These are phyloP conservation scores for Xylaria curta DNA, from an alignment of 495 filamentous ascomycete species.

Conservation along the genomic window DNA sequence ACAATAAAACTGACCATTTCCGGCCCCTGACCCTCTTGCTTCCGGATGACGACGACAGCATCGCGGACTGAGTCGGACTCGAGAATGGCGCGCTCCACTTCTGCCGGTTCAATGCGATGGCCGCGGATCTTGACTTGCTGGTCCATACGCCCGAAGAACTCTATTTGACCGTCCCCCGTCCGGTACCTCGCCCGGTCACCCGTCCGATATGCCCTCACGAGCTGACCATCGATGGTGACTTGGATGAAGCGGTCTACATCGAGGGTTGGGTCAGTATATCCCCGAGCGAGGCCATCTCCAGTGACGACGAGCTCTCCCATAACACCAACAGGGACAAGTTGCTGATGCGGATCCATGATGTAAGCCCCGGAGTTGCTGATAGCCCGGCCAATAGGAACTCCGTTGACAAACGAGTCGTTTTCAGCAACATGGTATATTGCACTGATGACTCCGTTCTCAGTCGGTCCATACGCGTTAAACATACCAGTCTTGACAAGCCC, in stretches of 20 bases:
- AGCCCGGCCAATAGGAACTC: slow-evolving; percentile 24
- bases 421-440: slow-evolving; percentile 37
- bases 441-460: slow-evolving; percentile 53
- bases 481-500: slow-evolving; percentile 38
- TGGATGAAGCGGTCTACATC: neutral
- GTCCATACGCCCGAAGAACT: slow-evolving; percentile 33
- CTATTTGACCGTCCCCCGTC: neutral
- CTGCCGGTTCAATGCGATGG: slow-evolving; percentile 35
- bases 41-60: slow-evolving; percentile 25
- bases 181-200: slow-evolving; percentile 16
- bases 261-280: neutral
- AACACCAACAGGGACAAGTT: slow-evolving; percentile 25
- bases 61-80: slow-evolving; percentile 12
- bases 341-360: slow-evolving; percentile 22
- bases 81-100: slow-evolving; percentile 39
- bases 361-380: slow-evolving; percentile 31
- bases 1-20: slow-evolving; percentile 25
- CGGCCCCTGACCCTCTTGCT: slow-evolving; percentile 23
- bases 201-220: slow-evolving; percentile 10
- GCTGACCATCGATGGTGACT: neutral
- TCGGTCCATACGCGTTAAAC: slow-evolving; percentile 63
- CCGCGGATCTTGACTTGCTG: slow-evolving; percentile 37
- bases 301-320: slow-evolving; percentile 30
- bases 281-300: slow-evolving; percentile 25
- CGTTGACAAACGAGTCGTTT: slow-evolving; percentile 18